Percentiles rank a stretch among this genome's conserved stretches.
phyloP scores from a whole-genome alignment of 768 basidiomycete genomes.

The Lyophyllum semitale region DNA sequence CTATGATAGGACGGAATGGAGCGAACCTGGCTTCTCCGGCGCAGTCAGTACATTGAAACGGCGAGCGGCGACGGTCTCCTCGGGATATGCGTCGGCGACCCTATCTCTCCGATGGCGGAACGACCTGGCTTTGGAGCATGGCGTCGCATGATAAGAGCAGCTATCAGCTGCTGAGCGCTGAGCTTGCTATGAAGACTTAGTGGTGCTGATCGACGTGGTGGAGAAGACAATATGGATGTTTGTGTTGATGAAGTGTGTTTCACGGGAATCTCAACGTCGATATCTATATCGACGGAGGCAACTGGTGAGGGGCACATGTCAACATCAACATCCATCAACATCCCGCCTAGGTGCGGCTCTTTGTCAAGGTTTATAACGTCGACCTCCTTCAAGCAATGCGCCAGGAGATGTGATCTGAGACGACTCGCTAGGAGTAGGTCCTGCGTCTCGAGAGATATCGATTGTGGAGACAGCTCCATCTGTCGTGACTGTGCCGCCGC shows the following conservation, averaged over 20 bases:
- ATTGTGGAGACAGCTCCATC: background rate
- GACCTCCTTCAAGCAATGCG: constrained; percentile 11
- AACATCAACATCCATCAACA: constrained; percentile 17
- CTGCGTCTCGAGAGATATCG: constrained; percentile 14
- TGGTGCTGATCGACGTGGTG: background rate
- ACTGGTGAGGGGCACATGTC: background rate
- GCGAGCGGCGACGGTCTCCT: constrained; percentile 17
- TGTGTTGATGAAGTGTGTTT: background rate
- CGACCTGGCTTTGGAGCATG: constrained; percentile 8
- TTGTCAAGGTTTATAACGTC: constrained; percentile 16
- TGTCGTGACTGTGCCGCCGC: background rate
- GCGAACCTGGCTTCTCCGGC: background rate
- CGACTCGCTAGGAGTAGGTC: constrained; percentile 20
- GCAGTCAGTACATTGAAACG: constrained; percentile 6
- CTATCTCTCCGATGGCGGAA: constrained; percentile 5
- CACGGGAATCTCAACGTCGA: constrained; percentile 17
- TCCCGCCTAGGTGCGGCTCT: background rate
- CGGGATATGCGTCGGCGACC: background rate
- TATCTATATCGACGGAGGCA: constrained; percentile 22
- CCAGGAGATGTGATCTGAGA: constrained; percentile 17
- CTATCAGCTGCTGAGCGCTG: constrained; percentile 15
- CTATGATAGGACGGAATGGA: background rate
- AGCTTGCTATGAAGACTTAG: constrained; percentile 6
- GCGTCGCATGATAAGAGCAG: constrained; percentile 18
- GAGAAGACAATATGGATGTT: constrained; percentile 5